Evolutionary conservation across 2,329 filamentous ascomycete species (phyloP), one percentile per base, ranked within the genome.

Genomic region (Neonectria sp.): DNA sequence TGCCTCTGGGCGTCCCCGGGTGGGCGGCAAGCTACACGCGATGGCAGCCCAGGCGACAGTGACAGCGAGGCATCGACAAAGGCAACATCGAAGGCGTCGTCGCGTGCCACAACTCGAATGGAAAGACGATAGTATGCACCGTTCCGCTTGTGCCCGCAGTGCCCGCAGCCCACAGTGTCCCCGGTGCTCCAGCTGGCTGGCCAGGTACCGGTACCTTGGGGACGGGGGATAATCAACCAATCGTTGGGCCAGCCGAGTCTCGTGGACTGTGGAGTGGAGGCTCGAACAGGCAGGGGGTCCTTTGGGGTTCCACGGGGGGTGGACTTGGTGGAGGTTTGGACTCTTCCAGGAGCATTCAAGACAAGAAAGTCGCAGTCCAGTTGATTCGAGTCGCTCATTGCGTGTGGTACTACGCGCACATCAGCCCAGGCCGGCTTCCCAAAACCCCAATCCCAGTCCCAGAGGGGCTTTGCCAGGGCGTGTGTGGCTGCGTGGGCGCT

Each of bases 201-300:
- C 25, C 60, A 71, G 57, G 74, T 76, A 76, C 61, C 63, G 52
- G 59, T 76, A 76, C 74, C 68, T 76, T 57, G 60, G 58, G 52
- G 69, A 73, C 69, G 63, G 67, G 64, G 57, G 68, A 53, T 53
- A 63, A 49, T 33, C 48, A 66, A 35, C 73, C 72, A 75, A 75
- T 75, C 72, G 73, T 75, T 71, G 64, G 52, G 59, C 57, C 60
- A 65, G 65, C 68, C 70, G 70, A 64, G 72, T 73, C 70, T 69
- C 65, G 63, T 72, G 71, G 71, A 75, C 73, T 74, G 69, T 71
- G 72, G 72, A 67, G 68, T 59, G 58, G 63, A 73, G 65, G 67
- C 67, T 69, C 65, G 57, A 72, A 63, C 69, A 70, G 73, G 69
- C 71, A 75, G 73, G 73, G 71, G 40, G 17, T 7, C 61, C 62